Base-by-base conservation (phyloP, 23 red algal genomes). In the Gracilaria gracilis region DNA sequence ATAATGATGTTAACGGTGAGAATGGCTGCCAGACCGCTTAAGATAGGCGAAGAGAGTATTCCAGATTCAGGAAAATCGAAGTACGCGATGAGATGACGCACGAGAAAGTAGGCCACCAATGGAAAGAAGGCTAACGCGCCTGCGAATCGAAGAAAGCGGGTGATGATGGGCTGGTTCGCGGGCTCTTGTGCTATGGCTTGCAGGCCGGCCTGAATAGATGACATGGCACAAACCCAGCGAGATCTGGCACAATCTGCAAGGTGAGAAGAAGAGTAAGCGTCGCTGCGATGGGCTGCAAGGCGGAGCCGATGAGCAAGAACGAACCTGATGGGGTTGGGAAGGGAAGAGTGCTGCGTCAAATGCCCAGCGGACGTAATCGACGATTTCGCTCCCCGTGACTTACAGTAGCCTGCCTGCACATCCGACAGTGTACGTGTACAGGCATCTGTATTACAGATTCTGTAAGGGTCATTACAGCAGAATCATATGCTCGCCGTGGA, bases 1-100 rank as follows among this genome's bases (percentile, higher is more conserved):
- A 79, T 92, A n/a, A 92, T 53, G 34, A 74, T 49, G 77, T 92
- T 92, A 4, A 92, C 58, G 9, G 89, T 62, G 38, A 92, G 64
- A 9, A 92, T 65, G 13, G 89, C 78, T 12, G 67, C 80, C 3
- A 92, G 46, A 24, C 89, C 89, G 14, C 75, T 79, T 3, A 76
- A 15, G 37, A 84, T 92, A 28, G 89, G 79, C 1, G 89, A 48
- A 11, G 89, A 92, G 21, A 84, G 49, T 6, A 87, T 7, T 21
- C 62, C 83, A 25, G 61, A 29, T 20, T 51, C 33, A 25, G 77
- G 33, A 14, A 83, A 47, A 31, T 48, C 24, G 9, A 69, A 51
- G 28, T 36, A 55, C 33, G 17, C 46, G 33, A 58, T 49, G 48
- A 92, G 89, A 53, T 69, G 24, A 34, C 55, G 48, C 25, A 92